Percentiles rank a stretch among this genome's conserved stretches.
Conservation (phyloP, 768 basidiomycete species). For the Solioccasus polychromus region DNA sequence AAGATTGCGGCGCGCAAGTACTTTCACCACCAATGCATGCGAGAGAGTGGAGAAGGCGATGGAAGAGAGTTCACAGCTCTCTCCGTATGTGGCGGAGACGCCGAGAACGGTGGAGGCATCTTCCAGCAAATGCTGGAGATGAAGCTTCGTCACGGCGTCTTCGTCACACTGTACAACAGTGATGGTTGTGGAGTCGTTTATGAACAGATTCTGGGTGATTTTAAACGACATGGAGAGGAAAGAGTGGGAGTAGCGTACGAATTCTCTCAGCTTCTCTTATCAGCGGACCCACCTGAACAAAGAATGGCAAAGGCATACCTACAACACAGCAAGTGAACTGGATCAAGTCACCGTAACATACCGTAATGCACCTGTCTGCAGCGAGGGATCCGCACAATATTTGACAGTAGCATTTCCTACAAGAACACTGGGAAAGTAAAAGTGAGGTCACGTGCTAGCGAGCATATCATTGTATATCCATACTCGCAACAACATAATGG, state of each 20-base stretch:
- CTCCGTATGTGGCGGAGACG: constrained; percentile 41
- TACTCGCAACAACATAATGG: constrained; percentile 39
- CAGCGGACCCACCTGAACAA: too few species aligned
- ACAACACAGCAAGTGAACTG: constrained; percentile 13
- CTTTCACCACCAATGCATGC: constrained; percentile 34
- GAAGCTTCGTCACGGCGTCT: constrained; percentile 17
- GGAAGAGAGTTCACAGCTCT: constrained; percentile 31
- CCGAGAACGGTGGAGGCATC: constrained; percentile 33
- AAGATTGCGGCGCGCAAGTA: constrained; percentile 18
- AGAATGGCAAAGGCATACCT: not conserved
- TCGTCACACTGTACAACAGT: constrained; percentile 28
- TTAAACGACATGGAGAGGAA: constrained; percentile 15
- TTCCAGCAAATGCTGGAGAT: constrained; percentile 29
- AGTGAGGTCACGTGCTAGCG: constrained; percentile 12
- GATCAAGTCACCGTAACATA: too few species aligned
- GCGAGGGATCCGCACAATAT: not conserved
- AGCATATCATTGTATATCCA: too few species aligned
- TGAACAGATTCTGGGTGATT: constrained; percentile 36
- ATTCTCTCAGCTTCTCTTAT: too few species aligned
- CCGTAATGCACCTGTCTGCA: too few species aligned
- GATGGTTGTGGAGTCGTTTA: constrained; percentile 21
- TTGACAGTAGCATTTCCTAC: not conserved
- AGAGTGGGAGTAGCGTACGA: constrained; percentile 2
- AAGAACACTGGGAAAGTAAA: not conserved
- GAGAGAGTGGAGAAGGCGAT: constrained; percentile 41